These are phyloP conservation scores for Aspergillus nomiae DNA, from an alignment of 2,329 filamentous ascomycete species.

Conservation along the genomic window DNA sequence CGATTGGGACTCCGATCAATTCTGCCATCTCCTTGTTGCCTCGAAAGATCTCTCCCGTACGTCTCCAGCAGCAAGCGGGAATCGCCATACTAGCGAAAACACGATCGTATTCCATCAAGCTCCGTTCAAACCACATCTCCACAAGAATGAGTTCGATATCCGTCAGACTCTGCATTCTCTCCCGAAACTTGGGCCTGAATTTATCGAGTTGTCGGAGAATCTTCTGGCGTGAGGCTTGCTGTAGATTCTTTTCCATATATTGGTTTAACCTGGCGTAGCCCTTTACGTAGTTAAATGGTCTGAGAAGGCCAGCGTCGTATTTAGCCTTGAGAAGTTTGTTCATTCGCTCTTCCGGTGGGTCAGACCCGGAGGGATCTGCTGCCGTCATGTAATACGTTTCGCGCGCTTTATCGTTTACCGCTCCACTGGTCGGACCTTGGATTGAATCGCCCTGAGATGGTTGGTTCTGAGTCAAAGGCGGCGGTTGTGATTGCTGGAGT, in stretches of 20 bases:
- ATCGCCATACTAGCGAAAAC: slow-evolving; percentile 99
- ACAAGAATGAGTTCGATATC: slow-evolving; percentile 94
- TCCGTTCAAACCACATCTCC: slow-evolving; percentile 99
- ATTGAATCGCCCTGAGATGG: slow-evolving; percentile 54
- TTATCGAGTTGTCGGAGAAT: slow-evolving; percentile 88
- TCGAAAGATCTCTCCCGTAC: slow-evolving; percentile 95
- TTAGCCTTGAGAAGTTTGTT: slow-evolving; percentile 91
- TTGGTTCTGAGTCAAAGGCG: slow-evolving; percentile 32
- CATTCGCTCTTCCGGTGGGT: slow-evolving; percentile 91
- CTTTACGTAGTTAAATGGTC: slow-evolving; percentile 98
- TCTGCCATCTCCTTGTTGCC: slow-evolving; percentile 99
- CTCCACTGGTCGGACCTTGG: slow-evolving; percentile 61
- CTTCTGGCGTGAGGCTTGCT: slow-evolving; percentile 79
- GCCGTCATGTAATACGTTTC: slow-evolving; percentile 95
- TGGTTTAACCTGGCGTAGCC: slow-evolving; percentile 86
- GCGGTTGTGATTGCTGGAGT: slow-evolving; percentile 39
- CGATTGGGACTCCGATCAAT: slow-evolving; percentile 88
- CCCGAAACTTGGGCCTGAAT: slow-evolving; percentile 92
- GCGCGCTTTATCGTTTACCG: slow-evolving; percentile 67
- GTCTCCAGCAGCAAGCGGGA: slow-evolving; percentile 93
- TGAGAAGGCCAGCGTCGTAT: slow-evolving; percentile 90
- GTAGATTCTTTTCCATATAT: slow-evolving; percentile 90
- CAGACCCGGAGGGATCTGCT: slow-evolving; percentile 85
- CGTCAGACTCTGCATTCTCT: slow-evolving; percentile 87
- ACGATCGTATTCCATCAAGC: slow-evolving; percentile 95